Conservation (phyloP, 148 eudicot genomes). For the Pouteria glomerata region DNA sequence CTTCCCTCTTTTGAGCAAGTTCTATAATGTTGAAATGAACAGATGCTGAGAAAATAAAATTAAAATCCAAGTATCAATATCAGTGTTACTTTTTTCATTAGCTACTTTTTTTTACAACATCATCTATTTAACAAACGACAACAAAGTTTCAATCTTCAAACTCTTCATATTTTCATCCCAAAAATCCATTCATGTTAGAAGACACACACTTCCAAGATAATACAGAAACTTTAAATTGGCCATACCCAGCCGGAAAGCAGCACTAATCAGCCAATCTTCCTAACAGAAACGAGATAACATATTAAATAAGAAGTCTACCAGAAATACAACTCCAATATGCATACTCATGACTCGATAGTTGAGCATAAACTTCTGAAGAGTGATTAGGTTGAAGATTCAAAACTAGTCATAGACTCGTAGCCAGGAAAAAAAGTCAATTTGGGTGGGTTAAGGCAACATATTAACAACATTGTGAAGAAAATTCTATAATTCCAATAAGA, state of each 20-base stretch:
- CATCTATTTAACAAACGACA: neutral
- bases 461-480: neutral
- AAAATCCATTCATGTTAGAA: neutral
- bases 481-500: neutral
- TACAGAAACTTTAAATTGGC: neutral
- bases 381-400: neutral
- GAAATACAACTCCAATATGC: neutral
- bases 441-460: neutral
- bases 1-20: no score
- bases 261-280: neutral
- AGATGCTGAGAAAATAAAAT: neutral
- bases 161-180: neutral
- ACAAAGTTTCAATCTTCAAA: neutral
- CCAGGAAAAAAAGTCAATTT: neutral
- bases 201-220: neutral
- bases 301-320: neutral
- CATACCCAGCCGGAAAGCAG: neutral
- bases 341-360: neutral
- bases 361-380: no score
- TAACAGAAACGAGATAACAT: neutral
- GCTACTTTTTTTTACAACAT: neutral
- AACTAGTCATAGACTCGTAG: no score
- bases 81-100: no score
- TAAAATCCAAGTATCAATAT: neutral
- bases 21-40: no score